phyloP scores from a whole-genome alignment of 768 basidiomycete genomes.

The Kwoniella pini region DNA sequence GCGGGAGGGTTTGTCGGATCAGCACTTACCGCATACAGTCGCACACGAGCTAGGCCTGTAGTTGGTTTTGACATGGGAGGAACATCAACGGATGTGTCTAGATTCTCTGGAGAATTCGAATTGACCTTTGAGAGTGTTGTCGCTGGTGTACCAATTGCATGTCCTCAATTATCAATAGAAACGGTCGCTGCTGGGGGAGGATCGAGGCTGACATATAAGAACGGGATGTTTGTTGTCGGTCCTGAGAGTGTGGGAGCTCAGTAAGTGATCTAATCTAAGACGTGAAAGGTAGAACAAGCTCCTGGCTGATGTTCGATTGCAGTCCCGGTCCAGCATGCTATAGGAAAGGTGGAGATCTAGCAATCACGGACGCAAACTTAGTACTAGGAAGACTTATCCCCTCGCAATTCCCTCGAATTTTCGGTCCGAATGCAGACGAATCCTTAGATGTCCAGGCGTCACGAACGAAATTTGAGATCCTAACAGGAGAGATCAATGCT shows the following conservation, averaged over 20 bases:
- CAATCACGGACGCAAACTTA: conserved; percentile 49
- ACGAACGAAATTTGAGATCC: conserved; percentile 64
- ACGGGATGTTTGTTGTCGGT: conserved; percentile 89
- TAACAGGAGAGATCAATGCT: conserved; percentile 72
- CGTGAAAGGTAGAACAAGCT: too few species aligned
- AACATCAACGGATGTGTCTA: conserved; percentile 88
- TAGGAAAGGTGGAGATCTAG: conserved; percentile 66
- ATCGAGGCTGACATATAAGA: conserved; percentile 80
- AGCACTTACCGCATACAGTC: conserved; percentile 83
- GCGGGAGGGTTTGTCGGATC: conserved; percentile 97
- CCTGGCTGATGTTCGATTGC: conserved; percentile 16
- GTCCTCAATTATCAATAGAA: conserved; percentile 42
- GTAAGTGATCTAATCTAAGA: conserved; percentile 51
- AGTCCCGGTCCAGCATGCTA: conserved; percentile 55
- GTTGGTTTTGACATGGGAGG: conserved; percentile 71
- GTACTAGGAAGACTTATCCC: conserved; percentile 15
- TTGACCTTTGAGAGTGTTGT: conserved; percentile 60
- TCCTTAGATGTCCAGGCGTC: conserved; percentile 76
- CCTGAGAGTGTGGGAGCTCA: conserved; percentile 62
- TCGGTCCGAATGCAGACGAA: conserved; percentile 84
- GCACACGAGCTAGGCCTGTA: conserved; percentile 68
- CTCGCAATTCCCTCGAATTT: conserved; percentile 70
- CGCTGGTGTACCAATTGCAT: conserved; percentile 41
- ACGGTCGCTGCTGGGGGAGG: conserved; percentile 69
- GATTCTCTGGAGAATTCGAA: conserved; percentile 87